phyloP scores from a whole-genome alignment of 2,329 filamentous ascomycete genomes.

The Colletotrichum sp. region DNA sequence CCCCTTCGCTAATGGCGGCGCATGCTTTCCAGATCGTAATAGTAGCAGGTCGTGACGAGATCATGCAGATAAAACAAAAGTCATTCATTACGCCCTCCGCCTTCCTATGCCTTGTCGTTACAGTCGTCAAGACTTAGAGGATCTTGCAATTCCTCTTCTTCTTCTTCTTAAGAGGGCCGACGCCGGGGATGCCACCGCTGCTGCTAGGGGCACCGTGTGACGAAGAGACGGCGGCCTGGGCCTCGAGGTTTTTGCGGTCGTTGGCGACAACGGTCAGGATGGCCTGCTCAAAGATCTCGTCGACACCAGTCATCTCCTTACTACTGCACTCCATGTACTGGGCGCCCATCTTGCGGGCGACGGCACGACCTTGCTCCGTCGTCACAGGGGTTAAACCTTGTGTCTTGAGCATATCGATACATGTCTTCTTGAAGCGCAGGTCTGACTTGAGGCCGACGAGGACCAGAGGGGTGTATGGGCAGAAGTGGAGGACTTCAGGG shows the following conservation, averaged over 20 bases:
- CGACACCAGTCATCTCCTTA: slow-evolving; percentile 95
- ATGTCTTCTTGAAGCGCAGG: slow-evolving; percentile 91
- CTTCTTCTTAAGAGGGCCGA: slow-evolving; percentile 68
- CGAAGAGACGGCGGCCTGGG: slow-evolving; percentile 44
- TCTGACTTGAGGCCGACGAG: slow-evolving; percentile 97
- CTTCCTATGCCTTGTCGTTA: slow-evolving; percentile 9
- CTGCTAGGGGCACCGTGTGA: slow-evolving; percentile 37
- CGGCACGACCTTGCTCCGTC: slow-evolving; percentile 83
- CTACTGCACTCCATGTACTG: slow-evolving; percentile 98
- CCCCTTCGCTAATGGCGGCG: slow-evolving; percentile 20
- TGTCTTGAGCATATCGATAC: slow-evolving; percentile 98
- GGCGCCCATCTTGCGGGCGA: slow-evolving; percentile 93
- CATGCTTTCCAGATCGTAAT: slow-evolving; percentile 25
- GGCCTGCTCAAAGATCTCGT: slow-evolving; percentile 93
- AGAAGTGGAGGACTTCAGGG: slow-evolving; percentile 98
- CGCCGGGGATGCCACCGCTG: slow-evolving; percentile 42
- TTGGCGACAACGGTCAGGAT: slow-evolving; percentile 89
- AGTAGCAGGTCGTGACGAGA: slow-evolving; percentile 37
- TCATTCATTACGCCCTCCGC: slow-evolving; percentile 24
- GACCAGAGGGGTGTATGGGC: slow-evolving; percentile 93
- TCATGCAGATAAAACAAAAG: slow-evolving; percentile 26
- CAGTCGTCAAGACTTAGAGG: slow-evolving; percentile 57
- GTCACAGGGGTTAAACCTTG: slow-evolving; percentile 96
- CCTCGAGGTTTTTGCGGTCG: slow-evolving; percentile 69
- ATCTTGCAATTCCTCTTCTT: slow-evolving; percentile 87